Conservation (phyloP, 176 grass and related monocot genomes). For the Carex myosuroides region DNA sequence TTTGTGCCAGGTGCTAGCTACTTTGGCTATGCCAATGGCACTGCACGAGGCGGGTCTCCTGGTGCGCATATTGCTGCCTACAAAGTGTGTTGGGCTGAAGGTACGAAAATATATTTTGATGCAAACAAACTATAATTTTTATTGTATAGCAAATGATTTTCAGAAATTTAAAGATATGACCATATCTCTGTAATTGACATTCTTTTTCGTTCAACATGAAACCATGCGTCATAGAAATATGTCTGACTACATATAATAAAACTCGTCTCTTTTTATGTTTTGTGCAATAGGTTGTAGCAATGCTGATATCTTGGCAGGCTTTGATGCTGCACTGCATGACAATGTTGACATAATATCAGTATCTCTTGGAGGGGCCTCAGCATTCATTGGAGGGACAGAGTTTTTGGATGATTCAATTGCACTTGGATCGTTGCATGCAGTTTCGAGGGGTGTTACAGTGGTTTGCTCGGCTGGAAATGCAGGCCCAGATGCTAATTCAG, state of each 20-base stretch:
- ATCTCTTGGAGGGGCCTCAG: conserved; percentile 42
- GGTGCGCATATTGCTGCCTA: conserved; percentile 49
- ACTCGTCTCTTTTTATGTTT: neutral
- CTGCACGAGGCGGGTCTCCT: conserved; percentile 62
- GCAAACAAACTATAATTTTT: neutral
- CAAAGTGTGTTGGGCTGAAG: conserved; percentile 55
- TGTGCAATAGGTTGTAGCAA: conserved; percentile 28
- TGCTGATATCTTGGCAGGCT: conserved; percentile 57
- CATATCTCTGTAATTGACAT: neutral
- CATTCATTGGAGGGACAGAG: neutral
- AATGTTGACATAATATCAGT: conserved; percentile 60
- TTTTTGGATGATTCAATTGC: conserved; percentile 41
- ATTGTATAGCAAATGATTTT: neutral
- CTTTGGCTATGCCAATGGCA: conserved; percentile 63
- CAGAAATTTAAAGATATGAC: neutral
- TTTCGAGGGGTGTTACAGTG: conserved; percentile 35
- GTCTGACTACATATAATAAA: neutral
- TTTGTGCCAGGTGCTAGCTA: conserved; percentile 50
- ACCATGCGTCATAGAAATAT: neutral
- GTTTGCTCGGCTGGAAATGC: conserved; percentile 72
- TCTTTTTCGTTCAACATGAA: neutral
- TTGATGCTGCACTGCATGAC: conserved; percentile 68
- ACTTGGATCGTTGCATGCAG: conserved; percentile 66
- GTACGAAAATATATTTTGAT: neutral
- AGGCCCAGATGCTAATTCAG: conserved; percentile 25